These are phyloP conservation scores for Ceriops tagal DNA, from an alignment of 345 rosid species.

Conservation along the genomic window DNA sequence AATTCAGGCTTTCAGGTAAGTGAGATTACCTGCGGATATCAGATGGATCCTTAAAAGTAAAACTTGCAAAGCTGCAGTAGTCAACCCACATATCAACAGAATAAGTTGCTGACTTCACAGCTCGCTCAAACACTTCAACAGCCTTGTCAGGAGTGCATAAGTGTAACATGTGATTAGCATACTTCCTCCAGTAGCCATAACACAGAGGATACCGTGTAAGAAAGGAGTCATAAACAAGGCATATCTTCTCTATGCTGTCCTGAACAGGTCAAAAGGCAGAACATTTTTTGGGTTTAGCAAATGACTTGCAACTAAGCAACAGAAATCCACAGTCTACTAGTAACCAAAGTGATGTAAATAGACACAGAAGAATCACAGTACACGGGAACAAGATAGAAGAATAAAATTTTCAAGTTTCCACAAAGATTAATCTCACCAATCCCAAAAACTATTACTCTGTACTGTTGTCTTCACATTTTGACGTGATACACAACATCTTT, in stretches of 20 bases:
- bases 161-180: constrained; percentile 55
- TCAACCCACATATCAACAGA: constrained; percentile 74
- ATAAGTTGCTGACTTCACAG: constrained; percentile 61
- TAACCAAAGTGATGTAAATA: too few relatives aligned
- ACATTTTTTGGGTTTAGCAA: background rate
- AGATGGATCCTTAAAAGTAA: constrained; percentile 58
- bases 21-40: constrained; percentile 65
- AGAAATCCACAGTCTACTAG: background rate
- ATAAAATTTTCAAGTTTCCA: too few relatives aligned
- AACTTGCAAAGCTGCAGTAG: constrained; percentile 56
- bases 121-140: constrained; percentile 69
- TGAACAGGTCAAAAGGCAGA: constrained; percentile 23
- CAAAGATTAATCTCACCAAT: too few relatives aligned
- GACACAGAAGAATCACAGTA: too few relatives aligned
- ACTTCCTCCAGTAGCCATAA: constrained; percentile 85
- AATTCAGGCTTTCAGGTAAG: background rate
- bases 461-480: too few relatives aligned
- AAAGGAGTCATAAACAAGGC: constrained; percentile 72
- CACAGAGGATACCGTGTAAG: constrained; percentile 77
- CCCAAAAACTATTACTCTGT: too few relatives aligned
- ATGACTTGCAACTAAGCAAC: background rate
- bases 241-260: constrained; percentile 59
- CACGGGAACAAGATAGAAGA: too few relatives aligned
- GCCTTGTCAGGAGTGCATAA: constrained; percentile 54
- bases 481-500: too few relatives aligned